Evolutionary conservation across 169 alveolate genomes (phyloP).

Genomic region (Plasmodium gaboni): DNA sequence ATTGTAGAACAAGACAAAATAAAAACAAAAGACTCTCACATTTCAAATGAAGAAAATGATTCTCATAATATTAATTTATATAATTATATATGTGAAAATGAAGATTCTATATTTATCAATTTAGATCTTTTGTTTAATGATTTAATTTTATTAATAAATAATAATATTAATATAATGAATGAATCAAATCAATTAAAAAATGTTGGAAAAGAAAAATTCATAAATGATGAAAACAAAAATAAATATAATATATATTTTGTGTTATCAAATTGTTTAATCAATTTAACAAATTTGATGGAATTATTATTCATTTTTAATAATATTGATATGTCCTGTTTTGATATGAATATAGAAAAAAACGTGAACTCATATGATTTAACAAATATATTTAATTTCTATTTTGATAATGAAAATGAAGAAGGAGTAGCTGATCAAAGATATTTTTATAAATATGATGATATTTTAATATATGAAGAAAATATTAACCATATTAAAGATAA

Average conservation of each 20-base stretch:
- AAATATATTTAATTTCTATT: slow-evolving; percentile 44
- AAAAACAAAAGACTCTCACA: background rate
- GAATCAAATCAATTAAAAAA: background rate
- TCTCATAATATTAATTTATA: slow-evolving; percentile 11
- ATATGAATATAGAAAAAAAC: slow-evolving; percentile 17
- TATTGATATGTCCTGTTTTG: background rate
- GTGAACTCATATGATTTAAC: slow-evolving; percentile 12
- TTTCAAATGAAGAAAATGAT: background rate
- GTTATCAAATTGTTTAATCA: slow-evolving; percentile 19
- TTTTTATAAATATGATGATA: slow-evolving; percentile 12
- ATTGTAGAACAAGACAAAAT: no score
- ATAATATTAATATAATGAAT: background rate
- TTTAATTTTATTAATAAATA: slow-evolving; percentile 9
- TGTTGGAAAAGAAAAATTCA: slow-evolving; percentile 2
- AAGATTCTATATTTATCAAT: slow-evolving; percentile 28
- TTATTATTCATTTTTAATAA: slow-evolving; percentile 24
- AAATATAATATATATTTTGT: slow-evolving; percentile 1
- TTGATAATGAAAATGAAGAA: slow-evolving; percentile 9
- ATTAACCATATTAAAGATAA: slow-evolving; percentile 29
- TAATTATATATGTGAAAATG: slow-evolving; percentile 56
- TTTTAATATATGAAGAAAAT: slow-evolving; percentile 16
- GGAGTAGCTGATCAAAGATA: background rate
- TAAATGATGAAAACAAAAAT: background rate
- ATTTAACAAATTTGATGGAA: slow-evolving; percentile 25
- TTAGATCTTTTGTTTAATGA: slow-evolving; percentile 35